Conservation (phyloP, 106 monocot genomes). For the Chionographis japonica region DNA sequence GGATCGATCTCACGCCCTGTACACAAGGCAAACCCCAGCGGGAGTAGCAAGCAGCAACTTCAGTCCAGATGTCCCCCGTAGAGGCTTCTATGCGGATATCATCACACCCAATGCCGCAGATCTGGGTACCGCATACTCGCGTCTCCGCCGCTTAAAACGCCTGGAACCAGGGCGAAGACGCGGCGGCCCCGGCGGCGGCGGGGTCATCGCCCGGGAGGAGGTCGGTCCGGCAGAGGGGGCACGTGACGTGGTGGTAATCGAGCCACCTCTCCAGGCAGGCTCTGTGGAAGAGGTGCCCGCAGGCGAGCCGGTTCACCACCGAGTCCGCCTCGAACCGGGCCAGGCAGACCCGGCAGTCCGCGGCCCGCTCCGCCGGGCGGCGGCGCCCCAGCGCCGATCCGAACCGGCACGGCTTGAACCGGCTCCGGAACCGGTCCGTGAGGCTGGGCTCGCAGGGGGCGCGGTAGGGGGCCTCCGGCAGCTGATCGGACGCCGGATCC, state of each 20-base stretch:
- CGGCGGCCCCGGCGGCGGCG: not conserved
- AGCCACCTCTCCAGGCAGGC: slow-evolving; percentile 75
- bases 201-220: slow-evolving; percentile 27
- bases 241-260: slow-evolving; percentile 71
- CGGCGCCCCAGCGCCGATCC: slow-evolving; percentile 18
- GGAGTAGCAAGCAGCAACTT: too few relatives aligned
- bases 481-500: too few relatives aligned
- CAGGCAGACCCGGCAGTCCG: slow-evolving; percentile 78
- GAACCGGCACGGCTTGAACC: slow-evolving; percentile 55
- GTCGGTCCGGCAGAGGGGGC: slow-evolving; percentile 70
- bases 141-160: too few relatives aligned
- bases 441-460: slow-evolving; percentile 19
- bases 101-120: too few relatives aligned
- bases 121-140: too few relatives aligned
- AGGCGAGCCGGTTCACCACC: slow-evolving; percentile 67
- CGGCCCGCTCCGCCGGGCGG: slow-evolving; percentile 1
- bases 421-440: slow-evolving; percentile 55
- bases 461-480: not conserved
- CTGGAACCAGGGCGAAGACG: slow-evolving; percentile 10
- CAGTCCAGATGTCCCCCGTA: too few relatives aligned
- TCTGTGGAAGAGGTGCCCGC: slow-evolving; percentile 79
- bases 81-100: too few relatives aligned
- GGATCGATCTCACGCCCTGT: too few relatives aligned
- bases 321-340: slow-evolving; percentile 62
- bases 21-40: too few relatives aligned